Conservation (phyloP, 1,284 basidiomycete genomes). For the Moesziomyces sp. region DNA sequence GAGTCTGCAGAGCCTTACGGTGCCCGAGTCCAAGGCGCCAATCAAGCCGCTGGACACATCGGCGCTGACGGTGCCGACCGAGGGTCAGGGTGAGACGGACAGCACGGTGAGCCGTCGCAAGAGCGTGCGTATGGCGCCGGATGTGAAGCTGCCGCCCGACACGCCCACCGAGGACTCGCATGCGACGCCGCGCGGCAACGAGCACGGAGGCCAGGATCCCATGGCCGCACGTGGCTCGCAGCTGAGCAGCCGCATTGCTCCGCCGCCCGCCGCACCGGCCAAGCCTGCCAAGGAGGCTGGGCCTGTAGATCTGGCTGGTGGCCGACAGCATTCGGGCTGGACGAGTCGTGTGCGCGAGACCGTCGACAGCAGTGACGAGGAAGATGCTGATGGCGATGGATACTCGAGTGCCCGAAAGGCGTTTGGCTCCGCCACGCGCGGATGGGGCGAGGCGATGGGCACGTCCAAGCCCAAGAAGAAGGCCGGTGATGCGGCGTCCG, state of each 20-base stretch:
- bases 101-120: constrained; percentile 52
- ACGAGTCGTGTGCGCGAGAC: constrained; percentile 54
- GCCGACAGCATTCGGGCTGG: constrained; percentile 55
- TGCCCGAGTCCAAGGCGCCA: constrained; percentile 7
- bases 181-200: constrained; percentile 35
- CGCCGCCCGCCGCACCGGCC: constrained; percentile 47
- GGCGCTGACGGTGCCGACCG: constrained; percentile 15
- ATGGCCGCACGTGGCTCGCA: constrained; percentile 31
- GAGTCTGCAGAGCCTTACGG: constrained; percentile 27
- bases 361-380: constrained; percentile 58
- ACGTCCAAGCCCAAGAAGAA: constrained; percentile 40
- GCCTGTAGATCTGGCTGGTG: constrained; percentile 37
- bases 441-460: constrained; percentile 59
- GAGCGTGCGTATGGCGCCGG: constrained; percentile 64
- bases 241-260: constrained; percentile 51
- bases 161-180: constrained; percentile 39
- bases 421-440: constrained; percentile 57
- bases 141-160: constrained; percentile 60
- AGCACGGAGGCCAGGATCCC: constrained; percentile 43
- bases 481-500: constrained; percentile 30
- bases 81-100: constrained; percentile 39
- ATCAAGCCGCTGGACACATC: constrained; percentile 13
- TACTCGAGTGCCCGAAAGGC: constrained; percentile 60
- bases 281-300: constrained; percentile 41
- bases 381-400: constrained; percentile 44